Evolutionary conservation across 176 grass and related monocot species (phyloP), one percentile per base, ranked within the genome.

Genomic region (Carex myosuroides): DNA sequence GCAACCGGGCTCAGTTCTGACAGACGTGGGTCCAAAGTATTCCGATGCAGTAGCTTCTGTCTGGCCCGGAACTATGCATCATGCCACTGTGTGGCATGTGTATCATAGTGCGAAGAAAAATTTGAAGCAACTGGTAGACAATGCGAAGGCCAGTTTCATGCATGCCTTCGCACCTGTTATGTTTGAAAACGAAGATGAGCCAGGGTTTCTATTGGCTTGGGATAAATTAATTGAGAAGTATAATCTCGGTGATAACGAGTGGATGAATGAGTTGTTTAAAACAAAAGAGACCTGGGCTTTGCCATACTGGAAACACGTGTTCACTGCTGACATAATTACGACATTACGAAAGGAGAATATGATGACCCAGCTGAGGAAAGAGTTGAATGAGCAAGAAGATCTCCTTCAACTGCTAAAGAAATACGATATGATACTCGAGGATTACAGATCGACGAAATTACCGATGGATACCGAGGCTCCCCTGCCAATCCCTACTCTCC

Each of bases 231-330:
- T 90, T 82, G 88, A 92, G 85, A 92, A 89, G 81, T 85, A 97
- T 80, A 90, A 92, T 80, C 72, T 92, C 13, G 57, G 67, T 35
- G 85, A 90, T 32, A 92, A 87, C 77, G 86, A 97, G 67, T 97
- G 94, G 91, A 86, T 97, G 37, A 85, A 46, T 16, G 82, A 50
- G 42, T 77, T 94, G 74, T 89, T 85, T 69, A 54, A 86, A 21
- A 90, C 89, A 60, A 97, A 88, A 83, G 87, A 97, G 65, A 97
- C 87, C 71, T 97, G 94, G 91, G 91, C 91, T 65, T 64, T 97
- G 62, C 88, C 94, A 14, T 97, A 94, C 82, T 67, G 87, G 54
- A 88, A 85, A 62, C 81, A 83, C 33, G 41, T 88, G 22, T 94
- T 97, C 88, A 84, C 81, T 84, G 91, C 91, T 75, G 94, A 94